These are phyloP conservation scores for Lachnellula occidentalis DNA, from an alignment of 2,329 filamentous ascomycete genomes.

Conservation along the genomic window DNA sequence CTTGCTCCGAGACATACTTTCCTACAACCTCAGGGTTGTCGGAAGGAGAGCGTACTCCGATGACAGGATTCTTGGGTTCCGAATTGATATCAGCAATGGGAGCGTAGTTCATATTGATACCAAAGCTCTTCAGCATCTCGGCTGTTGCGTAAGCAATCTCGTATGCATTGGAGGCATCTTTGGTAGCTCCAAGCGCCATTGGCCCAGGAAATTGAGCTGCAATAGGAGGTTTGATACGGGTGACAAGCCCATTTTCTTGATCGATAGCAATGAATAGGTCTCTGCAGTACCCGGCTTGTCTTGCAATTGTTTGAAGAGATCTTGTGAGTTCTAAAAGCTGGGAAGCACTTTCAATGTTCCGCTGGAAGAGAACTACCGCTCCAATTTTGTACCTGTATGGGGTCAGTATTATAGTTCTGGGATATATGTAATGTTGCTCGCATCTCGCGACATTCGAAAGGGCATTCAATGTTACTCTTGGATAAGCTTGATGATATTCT, in stretches of 20 bases:
- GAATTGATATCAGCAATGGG: constrained; percentile 41
- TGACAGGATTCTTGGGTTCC: constrained; percentile 39
- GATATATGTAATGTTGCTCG: too few relatives aligned
- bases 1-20: constrained; percentile 35
- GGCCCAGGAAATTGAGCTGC: constrained; percentile 37
- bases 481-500: constrained; percentile 39
- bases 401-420: too few relatives aligned
- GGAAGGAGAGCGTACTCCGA: constrained; percentile 38
- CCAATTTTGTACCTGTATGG: constrained; percentile 33
- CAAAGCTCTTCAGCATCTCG: constrained; percentile 34
- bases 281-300: constrained; percentile 33
- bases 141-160: constrained; percentile 35
- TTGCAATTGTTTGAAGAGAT: constrained; percentile 37
- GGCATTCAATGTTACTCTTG: background rate
- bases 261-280: constrained; percentile 40
- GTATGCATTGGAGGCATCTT: constrained; percentile 30
- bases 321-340: constrained; percentile 35
- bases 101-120: constrained; percentile 42
- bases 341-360: constrained; percentile 35
- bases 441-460: too few relatives aligned
- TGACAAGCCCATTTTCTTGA: constrained; percentile 41
- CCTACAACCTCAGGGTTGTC: constrained; percentile 38
- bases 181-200: constrained; percentile 40
- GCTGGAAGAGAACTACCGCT: constrained; percentile 37
- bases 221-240: constrained; percentile 36